Evolutionary conservation across 371 early-diverging fungal genomes (phyloP).

Genomic region (Mortierella sp.): DNA sequence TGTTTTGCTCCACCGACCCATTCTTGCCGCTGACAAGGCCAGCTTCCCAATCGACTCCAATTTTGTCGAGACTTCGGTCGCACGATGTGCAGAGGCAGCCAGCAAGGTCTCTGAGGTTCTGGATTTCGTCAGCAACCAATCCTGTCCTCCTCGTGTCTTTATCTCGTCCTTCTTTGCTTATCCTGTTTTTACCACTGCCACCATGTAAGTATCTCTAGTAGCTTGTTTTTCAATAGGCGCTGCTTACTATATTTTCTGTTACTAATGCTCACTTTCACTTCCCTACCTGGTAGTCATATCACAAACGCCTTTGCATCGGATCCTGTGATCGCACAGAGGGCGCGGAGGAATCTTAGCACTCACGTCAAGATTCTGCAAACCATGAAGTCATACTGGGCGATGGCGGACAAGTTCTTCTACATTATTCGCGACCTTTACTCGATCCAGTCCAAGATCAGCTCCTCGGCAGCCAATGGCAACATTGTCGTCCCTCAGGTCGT

Average conservation of each 20-base stretch:
- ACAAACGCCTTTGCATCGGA: constrained; percentile 67
- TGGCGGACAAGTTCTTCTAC: constrained; percentile 74
- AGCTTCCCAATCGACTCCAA: constrained; percentile 59
- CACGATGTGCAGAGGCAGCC: constrained; percentile 66
- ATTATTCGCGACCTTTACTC: constrained; percentile 74
- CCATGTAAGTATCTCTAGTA: constrained; percentile 52
- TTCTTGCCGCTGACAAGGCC: constrained; percentile 58
- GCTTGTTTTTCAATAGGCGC: neutral
- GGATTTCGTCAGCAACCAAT: constrained; percentile 50
- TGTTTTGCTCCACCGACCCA: constrained; percentile 66
- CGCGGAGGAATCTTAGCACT: constrained; percentile 61
- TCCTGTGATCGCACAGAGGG: constrained; percentile 62
- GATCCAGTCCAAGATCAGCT: constrained; percentile 63
- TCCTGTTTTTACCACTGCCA: constrained; percentile 69
- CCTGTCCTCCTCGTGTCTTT: constrained; percentile 45
- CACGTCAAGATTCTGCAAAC: constrained; percentile 67
- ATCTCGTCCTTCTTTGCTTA: constrained; percentile 69
- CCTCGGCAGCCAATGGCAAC: constrained; percentile 34
- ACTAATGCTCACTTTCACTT: neutral
- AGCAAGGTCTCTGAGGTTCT: constrained; percentile 64
- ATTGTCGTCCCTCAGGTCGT: constrained; percentile 56
- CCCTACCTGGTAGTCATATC: constrained; percentile 56
- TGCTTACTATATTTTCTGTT: neutral
- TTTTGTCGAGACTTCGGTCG: constrained; percentile 61
- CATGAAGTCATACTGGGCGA: constrained; percentile 71